Base-by-base conservation (phyloP, 345 rosid species). In the Populus euphratica region DNA sequence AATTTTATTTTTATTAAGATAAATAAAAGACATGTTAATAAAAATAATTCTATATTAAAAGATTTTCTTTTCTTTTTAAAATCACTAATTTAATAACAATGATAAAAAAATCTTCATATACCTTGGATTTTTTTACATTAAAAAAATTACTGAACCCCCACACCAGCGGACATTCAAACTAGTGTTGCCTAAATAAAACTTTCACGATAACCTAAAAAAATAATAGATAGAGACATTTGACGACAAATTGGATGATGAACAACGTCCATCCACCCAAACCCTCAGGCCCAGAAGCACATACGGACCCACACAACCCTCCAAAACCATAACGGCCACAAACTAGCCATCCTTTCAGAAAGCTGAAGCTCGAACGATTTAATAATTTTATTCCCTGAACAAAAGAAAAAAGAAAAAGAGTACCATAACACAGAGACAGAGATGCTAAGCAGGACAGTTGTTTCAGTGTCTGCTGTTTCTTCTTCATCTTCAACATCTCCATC, bases 371-470 rank as follows among this genome's bases (percentile, higher is more conserved):
- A 52, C 59, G n/a, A 17, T 49, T 16, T 4, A 49, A 49, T 5
- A 47, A 47, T 18, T 18, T 52, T 39, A 50, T 73, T 76, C 35
- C 21, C 39, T 31, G 29, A 12, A n/a, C 6, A n/a, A 10, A 56
- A 27, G 3, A 21, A 23, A 29, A 18, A 31, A 27, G 39, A 59
- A 20, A 1, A 23, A 71, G 38, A 25, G 5, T 36, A 35, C 38
- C 38, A 25, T 25, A 43, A 23, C 6, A 49, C 29, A 76, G 63
- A 38, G 75, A 59, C 3, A 69, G 73, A 81, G 80, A 86, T 91
- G 96, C 72, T 84, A 11, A 84, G 77, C 81, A 84, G 86, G 84
- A 73, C 87, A 73, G 84, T 68, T 20, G 69, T 44, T 43, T 71
- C 79, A 35, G 78, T 70, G n/a, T 75, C 85, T 52, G 74, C 79